A percentile compares a stretch with the other conserved stretches of the same genome.
Conservation (phyloP, 495 filamentous ascomycete genomes). For the Xylaria longipes region DNA sequence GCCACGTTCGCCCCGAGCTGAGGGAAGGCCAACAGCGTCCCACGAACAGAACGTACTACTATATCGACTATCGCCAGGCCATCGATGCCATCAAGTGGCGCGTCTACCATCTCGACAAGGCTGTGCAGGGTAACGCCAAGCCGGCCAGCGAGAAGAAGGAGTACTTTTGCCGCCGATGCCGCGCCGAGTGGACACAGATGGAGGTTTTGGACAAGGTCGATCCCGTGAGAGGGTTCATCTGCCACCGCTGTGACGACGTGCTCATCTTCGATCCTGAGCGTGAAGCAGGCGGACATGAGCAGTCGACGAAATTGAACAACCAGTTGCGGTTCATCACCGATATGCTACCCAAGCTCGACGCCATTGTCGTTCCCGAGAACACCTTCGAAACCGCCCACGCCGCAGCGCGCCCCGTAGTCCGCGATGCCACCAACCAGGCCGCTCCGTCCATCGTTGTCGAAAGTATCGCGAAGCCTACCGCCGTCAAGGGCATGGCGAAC, state of each 20-base stretch:
- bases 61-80: slow-evolving; percentile 90
- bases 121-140: slow-evolving; percentile 79
- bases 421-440: slow-evolving; percentile 66
- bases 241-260: slow-evolving; percentile 76
- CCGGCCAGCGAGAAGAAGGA: slow-evolving; percentile 88
- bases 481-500: slow-evolving; percentile 73
- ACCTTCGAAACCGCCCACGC: slow-evolving; percentile 80
- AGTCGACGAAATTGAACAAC: slow-evolving; percentile 82
- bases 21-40: slow-evolving; percentile 82
- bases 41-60: slow-evolving; percentile 90
- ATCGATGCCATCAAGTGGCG: slow-evolving; percentile 97
- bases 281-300: slow-evolving; percentile 77
- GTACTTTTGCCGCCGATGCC: slow-evolving; percentile 82
- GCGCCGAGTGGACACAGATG: slow-evolving; percentile 80
- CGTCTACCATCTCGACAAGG: slow-evolving; percentile 81
- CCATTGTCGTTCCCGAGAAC: slow-evolving; percentile 80
- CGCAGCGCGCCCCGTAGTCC: slow-evolving; percentile 62
- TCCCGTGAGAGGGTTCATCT: slow-evolving; percentile 72
- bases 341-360: slow-evolving; percentile 85
- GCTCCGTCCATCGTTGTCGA: slow-evolving; percentile 60
- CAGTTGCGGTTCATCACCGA: slow-evolving; percentile 86
- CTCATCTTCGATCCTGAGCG: slow-evolving; percentile 72
- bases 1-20: slow-evolving; percentile 78
- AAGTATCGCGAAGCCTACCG: slow-evolving; percentile 58
- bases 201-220: slow-evolving; percentile 79